Conservation (phyloP, 179 eudicot genomes). For the Spinacia oleracea region DNA sequence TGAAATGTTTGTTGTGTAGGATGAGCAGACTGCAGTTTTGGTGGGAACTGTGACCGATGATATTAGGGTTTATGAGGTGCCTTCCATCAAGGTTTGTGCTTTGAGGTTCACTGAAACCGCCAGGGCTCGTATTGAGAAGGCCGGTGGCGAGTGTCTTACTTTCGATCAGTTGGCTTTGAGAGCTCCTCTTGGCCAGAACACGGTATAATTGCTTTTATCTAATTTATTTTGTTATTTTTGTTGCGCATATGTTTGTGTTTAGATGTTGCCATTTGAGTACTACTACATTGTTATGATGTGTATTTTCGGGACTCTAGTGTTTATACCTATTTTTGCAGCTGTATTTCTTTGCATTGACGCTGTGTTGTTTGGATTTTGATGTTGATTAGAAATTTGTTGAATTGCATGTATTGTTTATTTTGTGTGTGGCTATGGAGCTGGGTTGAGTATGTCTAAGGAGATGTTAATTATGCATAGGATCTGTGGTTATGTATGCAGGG, state of each 20-base stretch:
- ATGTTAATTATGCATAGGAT: no score
- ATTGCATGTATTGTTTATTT: no score
- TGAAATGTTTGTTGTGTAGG: conserved; percentile 28
- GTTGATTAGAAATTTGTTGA: no score
- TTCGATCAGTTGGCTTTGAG: conserved; percentile 67
- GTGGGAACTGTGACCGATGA: conserved; percentile 63
- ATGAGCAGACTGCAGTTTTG: conserved; percentile 50
- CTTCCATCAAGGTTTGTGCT: conserved; percentile 56
- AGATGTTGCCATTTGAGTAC: background rate
- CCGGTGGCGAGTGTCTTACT: conserved; percentile 66
- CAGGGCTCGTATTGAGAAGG: conserved; percentile 65
- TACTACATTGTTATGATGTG: no score
- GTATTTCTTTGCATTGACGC: no score
- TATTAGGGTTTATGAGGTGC: conserved; percentile 55
- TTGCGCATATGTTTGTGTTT: background rate
- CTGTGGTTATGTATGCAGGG: no score
- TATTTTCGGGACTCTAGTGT: no score
- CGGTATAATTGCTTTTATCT: conserved; percentile 33
- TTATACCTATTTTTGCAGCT: no score
- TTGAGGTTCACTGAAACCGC: conserved; percentile 64
- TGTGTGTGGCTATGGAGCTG: no score
- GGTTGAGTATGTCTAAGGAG: no score
- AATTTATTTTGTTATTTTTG: background rate
- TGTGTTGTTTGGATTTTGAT: no score
- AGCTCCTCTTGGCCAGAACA: conserved; percentile 78